phyloP scores from a whole-genome alignment of 2,329 filamentous ascomycete species.

The Claviceps purpurea region DNA sequence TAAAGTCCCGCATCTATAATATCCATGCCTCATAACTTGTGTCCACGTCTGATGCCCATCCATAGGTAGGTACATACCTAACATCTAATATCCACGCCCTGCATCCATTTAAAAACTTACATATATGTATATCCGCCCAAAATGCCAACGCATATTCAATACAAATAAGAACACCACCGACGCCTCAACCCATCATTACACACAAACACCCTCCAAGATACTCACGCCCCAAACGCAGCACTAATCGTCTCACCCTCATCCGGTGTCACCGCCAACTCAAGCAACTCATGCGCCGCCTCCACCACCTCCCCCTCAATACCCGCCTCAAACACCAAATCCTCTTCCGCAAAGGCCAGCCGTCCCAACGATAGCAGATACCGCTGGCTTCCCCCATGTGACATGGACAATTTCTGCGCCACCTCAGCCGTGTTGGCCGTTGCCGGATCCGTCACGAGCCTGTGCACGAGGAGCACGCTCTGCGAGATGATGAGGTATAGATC shows the following conservation, averaged over 20 bases:
- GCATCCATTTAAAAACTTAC: too few relatives aligned
- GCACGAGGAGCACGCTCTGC: slow-evolving; percentile 34
- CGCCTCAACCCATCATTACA: neutral
- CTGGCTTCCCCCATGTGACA: slow-evolving; percentile 59
- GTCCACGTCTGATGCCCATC: too few relatives aligned
- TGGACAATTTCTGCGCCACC: slow-evolving; percentile 57
- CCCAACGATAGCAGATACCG: slow-evolving; percentile 73
- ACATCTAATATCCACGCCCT: too few relatives aligned
- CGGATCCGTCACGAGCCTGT: slow-evolving; percentile 37
- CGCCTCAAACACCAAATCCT: slow-evolving; percentile 63
- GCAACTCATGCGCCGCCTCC: slow-evolving; percentile 66
- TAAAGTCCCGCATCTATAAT: too few relatives aligned
- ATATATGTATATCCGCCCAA: too few relatives aligned
- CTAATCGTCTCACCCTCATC: slow-evolving; percentile 43
- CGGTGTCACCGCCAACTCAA: slow-evolving; percentile 70
- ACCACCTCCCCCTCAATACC: slow-evolving; percentile 66
- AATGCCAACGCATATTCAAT: too few relatives aligned
- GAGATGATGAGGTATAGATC: slow-evolving; percentile 33
- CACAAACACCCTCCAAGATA: neutral
- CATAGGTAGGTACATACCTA: too few relatives aligned
- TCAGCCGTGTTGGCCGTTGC: slow-evolving; percentile 35
- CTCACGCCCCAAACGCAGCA: slow-evolving; percentile 26
- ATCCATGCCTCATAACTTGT: too few relatives aligned
- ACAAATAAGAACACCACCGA: neutral
- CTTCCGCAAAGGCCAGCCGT: slow-evolving; percentile 69